A percentile compares a stretch with the other conserved stretches of the same genome.
These are phyloP conservation scores for Huntiella omanensis DNA, from an alignment of 2,329 filamentous ascomycete genomes.

Conservation along the genomic window DNA sequence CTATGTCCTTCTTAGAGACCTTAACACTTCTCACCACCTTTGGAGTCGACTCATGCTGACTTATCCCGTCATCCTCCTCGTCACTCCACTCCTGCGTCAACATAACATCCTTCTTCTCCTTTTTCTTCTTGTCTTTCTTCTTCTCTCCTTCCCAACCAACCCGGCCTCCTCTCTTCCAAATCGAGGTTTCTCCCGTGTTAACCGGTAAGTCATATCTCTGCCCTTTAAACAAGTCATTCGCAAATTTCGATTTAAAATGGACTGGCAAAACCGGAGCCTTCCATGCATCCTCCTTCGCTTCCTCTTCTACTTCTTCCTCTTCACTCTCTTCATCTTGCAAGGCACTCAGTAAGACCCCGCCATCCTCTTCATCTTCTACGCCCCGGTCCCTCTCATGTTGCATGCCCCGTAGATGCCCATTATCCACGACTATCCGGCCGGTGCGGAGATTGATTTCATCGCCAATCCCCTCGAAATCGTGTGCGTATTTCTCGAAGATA, in stretches of 20 bases:
- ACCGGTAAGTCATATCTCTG: constrained; percentile 19
- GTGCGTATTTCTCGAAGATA: constrained; percentile 77
- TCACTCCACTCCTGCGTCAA: neutral
- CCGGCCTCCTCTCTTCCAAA: constrained; percentile 17
- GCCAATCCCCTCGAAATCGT: constrained; percentile 63
- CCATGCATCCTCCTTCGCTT: constrained; percentile 8
- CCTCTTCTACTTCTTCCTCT: neutral
- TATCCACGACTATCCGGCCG: constrained; percentile 70
- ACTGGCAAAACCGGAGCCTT: constrained; percentile 6
- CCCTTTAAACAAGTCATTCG: no score
- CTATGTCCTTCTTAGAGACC: no score
- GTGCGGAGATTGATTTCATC: constrained; percentile 80
- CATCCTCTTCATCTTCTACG: constrained; percentile 20
- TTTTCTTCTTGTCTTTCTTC: constrained; percentile 1
- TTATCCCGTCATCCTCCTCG: neutral
- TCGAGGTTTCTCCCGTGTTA: constrained; percentile 17
- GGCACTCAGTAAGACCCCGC: constrained; percentile 20
- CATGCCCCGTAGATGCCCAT: constrained; percentile 57
- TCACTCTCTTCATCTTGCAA: constrained; percentile 5
- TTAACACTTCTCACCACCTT: no score
- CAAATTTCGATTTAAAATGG: no score
- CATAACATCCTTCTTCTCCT: neutral
- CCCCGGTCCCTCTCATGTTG: constrained; percentile 36
- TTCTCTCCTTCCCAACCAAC: constrained; percentile 8
- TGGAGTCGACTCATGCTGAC: neutral